Evolutionary conservation across 257 asterid species (phyloP).

Genomic region (Ocimum tenuiflorum): DNA sequence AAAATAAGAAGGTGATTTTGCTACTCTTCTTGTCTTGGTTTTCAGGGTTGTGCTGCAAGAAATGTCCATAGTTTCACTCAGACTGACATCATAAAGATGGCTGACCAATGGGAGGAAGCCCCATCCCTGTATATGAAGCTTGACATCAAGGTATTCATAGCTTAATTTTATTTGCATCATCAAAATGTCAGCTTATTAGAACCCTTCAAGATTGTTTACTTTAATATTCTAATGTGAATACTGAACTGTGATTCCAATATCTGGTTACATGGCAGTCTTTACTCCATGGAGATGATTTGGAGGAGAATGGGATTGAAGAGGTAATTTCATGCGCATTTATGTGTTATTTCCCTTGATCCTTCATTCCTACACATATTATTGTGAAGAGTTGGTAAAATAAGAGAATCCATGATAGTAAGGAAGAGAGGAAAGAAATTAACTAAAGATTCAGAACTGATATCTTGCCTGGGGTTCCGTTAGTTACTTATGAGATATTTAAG

Average conservation of each 20-base stretch:
- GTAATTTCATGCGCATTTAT: constrained; percentile 39
- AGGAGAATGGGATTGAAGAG: constrained; percentile 83
- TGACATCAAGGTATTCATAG: constrained; percentile 58
- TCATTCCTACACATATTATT: background rate
- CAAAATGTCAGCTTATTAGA: constrained; percentile 4
- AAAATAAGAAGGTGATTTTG: background rate
- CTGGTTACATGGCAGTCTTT: constrained; percentile 49
- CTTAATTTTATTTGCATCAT: constrained; percentile 7
- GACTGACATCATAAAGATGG: constrained; percentile 70
- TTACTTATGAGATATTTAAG: background rate
- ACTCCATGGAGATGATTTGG: constrained; percentile 78
- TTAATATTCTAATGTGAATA: background rate
- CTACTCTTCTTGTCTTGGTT: constrained; percentile 18
- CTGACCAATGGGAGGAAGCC: constrained; percentile 86
- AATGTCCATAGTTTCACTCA: constrained; percentile 85
- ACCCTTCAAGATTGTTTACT: constrained; percentile 6
- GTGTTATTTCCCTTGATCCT: constrained; percentile 14
- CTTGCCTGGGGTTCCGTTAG: background rate
- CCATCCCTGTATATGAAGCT: constrained; percentile 75
- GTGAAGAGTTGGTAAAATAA: constrained; percentile 12
- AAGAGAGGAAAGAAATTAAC: background rate
- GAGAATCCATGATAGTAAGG: background rate
- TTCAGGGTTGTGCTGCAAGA: constrained; percentile 97
- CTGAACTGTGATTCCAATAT: constrained; percentile 19
- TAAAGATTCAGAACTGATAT: background rate